Base-by-base conservation (phyloP, 805 yeast species). In the Geotrichum ghanense region DNA sequence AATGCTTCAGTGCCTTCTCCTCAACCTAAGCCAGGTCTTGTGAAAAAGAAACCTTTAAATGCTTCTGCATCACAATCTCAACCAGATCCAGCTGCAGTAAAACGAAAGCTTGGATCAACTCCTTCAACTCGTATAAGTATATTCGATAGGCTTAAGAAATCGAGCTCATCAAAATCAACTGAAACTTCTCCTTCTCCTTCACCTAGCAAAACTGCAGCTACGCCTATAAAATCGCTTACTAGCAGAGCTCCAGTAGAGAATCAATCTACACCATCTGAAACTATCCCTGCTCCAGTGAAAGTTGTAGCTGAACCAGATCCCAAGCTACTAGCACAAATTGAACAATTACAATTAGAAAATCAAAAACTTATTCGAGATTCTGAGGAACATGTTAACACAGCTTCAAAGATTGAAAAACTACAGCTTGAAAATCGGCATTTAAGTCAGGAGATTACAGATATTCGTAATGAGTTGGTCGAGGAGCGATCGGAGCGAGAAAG, bases 381-480 rank as follows among this genome's bases (percentile, higher is more conserved):
- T 5, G 49, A 47, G n/a, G 24, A 34, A 12, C 24, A 22, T 22
- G 42, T 31, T 14, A 42, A 37, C 4, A 41, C 35, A 2, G 42
- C 47, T 10, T 43, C 50, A 16, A 39, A 21, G 6, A 53, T 46
- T 14, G 53, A 51, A 10, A 63, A 61, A 16, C 62, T 84, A 43
- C 69, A 77, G 49, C 62, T 59, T 10, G 88, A 81, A 51, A 81
- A 76, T 53, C 25, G 65, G 27, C 59, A 60, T 37, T 75, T 79
- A 77, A 43, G 54, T n/a, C 59, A 63, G 27, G 68, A 64, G 45
- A 62, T 56, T 34, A 62, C 58, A 39, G 52, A 56, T 10, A 45
- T 65, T 16, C 56, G 58, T 42, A 48, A 57, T 42, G 59, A 63
- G 46, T 44, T 63, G 7, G 60, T 62, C 41, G 57, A 62, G 35